Conservation (phyloP, 306 rosid species). For the Abrus precatorius region DNA sequence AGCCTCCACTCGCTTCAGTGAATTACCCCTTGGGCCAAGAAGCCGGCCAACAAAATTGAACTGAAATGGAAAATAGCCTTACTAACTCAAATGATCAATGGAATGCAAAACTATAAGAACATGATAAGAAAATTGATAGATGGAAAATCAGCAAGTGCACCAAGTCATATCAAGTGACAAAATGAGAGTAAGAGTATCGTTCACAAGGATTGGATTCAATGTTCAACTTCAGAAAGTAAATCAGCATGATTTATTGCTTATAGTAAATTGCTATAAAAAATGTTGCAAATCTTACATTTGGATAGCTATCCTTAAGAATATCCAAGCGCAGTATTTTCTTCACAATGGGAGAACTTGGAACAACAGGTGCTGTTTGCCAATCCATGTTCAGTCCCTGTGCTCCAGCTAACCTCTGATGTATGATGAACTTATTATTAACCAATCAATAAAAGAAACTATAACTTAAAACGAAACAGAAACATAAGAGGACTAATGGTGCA, state of each 20-base stretch:
- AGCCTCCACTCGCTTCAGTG: slow-evolving; percentile 69
- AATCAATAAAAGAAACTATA: slow-evolving; percentile 45
- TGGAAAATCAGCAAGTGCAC: too few relatives aligned
- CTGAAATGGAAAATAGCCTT: slow-evolving; percentile 52
- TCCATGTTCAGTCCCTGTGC: slow-evolving; percentile 58
- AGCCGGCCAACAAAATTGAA: slow-evolving; percentile 71
- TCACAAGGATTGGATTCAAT: too few relatives aligned
- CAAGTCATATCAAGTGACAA: too few relatives aligned
- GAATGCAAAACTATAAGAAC: neutral
- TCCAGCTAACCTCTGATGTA: slow-evolving; percentile 57
- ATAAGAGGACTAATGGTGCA: slow-evolving; percentile 3
- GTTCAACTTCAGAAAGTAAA: too few relatives aligned
- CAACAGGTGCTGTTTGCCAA: slow-evolving; percentile 55
- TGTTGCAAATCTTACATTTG: slow-evolving; percentile 57
- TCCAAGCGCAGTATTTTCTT: slow-evolving; percentile 70
- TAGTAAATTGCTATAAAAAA: slow-evolving; percentile 15
- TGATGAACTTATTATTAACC: slow-evolving; percentile 13
- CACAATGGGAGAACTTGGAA: slow-evolving; percentile 54
- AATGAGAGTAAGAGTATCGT: too few relatives aligned
- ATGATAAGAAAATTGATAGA: neutral
- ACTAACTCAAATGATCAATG: slow-evolving; percentile 11
- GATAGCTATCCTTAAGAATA: slow-evolving; percentile 61
- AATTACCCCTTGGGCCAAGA: slow-evolving; percentile 74
- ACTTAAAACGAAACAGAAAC: slow-evolving; percentile 4
- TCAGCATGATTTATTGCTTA: neutral